phyloP scores from a whole-genome alignment of 305 asterid genomes.

The Withania somnifera region DNA sequence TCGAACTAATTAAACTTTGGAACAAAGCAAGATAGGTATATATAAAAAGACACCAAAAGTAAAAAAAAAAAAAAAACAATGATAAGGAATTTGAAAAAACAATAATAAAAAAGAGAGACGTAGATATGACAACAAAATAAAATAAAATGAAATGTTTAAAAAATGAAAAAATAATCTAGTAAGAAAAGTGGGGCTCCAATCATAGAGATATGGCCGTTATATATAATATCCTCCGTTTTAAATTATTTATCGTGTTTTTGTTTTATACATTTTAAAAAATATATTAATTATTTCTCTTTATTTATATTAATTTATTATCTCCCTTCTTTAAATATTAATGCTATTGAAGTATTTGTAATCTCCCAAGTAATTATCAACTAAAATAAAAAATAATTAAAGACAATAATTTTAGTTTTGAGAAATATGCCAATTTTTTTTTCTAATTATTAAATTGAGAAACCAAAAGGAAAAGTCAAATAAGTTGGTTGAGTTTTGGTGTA shows the following conservation, averaged over 20 bases:
- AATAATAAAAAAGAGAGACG: neutral
- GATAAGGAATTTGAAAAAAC: neutral
- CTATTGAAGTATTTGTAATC: too few species aligned
- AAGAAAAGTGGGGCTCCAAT: neutral
- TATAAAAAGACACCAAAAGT: neutral
- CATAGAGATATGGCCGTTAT: neutral
- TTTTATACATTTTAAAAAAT: too few species aligned
- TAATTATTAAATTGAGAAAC: neutral
- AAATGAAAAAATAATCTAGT: neutral
- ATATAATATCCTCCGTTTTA: neutral
- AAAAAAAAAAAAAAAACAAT: neutral
- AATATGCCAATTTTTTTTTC: too few species aligned
- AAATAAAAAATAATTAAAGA: too few species aligned
- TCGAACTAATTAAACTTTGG: neutral
- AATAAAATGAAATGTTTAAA: neutral
- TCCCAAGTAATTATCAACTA: neutral
- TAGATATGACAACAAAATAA: neutral
- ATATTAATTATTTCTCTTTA: too few species aligned
- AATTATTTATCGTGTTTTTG: too few species aligned
- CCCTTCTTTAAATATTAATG: too few species aligned
- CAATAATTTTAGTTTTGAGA: too few species aligned
- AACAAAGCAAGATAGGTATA: neutral
- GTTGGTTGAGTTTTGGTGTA: conserved; percentile 14
- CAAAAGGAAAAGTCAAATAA: neutral
- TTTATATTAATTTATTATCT: too few species aligned